phyloP scores from a whole-genome alignment of 805 yeast genomes.

The Maudiozyma turicensis region DNA sequence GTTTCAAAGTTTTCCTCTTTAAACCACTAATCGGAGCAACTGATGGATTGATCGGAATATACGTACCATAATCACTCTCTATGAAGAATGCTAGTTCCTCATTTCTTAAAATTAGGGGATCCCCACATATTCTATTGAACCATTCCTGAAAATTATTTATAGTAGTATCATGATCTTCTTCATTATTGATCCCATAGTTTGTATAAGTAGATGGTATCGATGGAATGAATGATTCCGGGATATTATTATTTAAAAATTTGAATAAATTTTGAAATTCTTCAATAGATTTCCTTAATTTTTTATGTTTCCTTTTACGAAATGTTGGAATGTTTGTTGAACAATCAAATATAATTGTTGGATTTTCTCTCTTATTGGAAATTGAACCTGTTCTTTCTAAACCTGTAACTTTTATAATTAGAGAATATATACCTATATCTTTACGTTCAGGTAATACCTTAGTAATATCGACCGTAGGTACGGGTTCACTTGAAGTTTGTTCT shows the following conservation, averaged over 20 bases:
- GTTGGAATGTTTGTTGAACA: slow-evolving; percentile 60
- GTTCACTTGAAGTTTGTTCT: background rate
- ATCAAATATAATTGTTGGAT: slow-evolving; percentile 73
- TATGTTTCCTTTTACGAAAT: slow-evolving; percentile 59
- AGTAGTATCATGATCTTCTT: slow-evolving; percentile 61
- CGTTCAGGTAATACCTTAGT: slow-evolving; percentile 7
- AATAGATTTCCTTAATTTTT: slow-evolving; percentile 71
- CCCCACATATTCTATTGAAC: slow-evolving; percentile 64
- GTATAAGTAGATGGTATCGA: slow-evolving; percentile 70
- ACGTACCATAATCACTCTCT: slow-evolving; percentile 59
- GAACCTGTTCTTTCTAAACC: slow-evolving; percentile 60
- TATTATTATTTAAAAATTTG: slow-evolving; percentile 66
- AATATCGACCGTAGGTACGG: background rate
- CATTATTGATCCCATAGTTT: slow-evolving; percentile 73
- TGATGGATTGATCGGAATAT: slow-evolving; percentile 38
- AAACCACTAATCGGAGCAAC: slow-evolving; percentile 74
- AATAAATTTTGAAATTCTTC: slow-evolving; percentile 69
- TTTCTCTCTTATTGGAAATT: slow-evolving; percentile 47
- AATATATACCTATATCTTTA: slow-evolving; percentile 18
- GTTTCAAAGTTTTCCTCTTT: slow-evolving; percentile 82
- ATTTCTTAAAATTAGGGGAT: slow-evolving; percentile 75
- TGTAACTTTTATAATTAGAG: slow-evolving; percentile 46
- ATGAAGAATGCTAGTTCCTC: slow-evolving; percentile 82
- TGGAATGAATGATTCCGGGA: slow-evolving; percentile 89
- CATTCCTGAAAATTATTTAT: slow-evolving; percentile 63